A percentile compares a stretch with the other conserved stretches of the same genome.
Evolutionary conservation across 495 filamentous ascomycete species (phyloP).

Genomic region (Choiromyces venosus): DNA sequence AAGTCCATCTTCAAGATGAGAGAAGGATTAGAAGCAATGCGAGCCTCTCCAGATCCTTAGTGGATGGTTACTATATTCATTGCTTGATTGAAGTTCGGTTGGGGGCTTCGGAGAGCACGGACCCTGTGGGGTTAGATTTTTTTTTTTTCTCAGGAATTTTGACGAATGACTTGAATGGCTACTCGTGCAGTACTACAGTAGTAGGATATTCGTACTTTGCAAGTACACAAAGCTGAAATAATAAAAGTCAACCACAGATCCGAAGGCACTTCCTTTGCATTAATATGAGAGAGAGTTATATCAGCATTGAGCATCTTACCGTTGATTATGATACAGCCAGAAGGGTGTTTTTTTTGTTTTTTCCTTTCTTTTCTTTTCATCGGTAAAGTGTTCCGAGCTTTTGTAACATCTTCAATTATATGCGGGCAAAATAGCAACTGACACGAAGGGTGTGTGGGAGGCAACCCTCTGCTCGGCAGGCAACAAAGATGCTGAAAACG

Average conservation of each 20-base stretch:
- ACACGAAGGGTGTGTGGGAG: neutral
- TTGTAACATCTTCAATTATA: conserved; percentile 8
- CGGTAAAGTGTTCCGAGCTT: conserved; percentile 12
- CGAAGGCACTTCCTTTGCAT: neutral
- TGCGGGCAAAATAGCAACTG: conserved; percentile 3
- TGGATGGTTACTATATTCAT: neutral
- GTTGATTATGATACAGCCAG: conserved; percentile 10
- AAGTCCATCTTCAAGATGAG: neutral
- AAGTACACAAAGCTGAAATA: neutral
- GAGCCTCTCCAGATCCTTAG: neutral
- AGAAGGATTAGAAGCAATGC: neutral
- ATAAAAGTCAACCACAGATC: neutral
- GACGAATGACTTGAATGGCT: neutral
- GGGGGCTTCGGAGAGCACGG: neutral
- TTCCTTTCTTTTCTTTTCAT: conserved; percentile 4
- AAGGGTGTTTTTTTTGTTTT: conserved; percentile 13
- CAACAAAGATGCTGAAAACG: neutral
- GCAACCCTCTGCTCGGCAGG: neutral
- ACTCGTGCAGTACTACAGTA: neutral
- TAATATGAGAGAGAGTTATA: neutral
- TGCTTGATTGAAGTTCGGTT: neutral
- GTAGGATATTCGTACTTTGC: neutral
- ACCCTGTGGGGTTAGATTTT: neutral
- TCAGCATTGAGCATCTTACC: neutral
- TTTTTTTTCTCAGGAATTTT: neutral